Conservation (phyloP, 192 early-diverging fungal genomes). For the Powellomyces hirtus region DNA sequence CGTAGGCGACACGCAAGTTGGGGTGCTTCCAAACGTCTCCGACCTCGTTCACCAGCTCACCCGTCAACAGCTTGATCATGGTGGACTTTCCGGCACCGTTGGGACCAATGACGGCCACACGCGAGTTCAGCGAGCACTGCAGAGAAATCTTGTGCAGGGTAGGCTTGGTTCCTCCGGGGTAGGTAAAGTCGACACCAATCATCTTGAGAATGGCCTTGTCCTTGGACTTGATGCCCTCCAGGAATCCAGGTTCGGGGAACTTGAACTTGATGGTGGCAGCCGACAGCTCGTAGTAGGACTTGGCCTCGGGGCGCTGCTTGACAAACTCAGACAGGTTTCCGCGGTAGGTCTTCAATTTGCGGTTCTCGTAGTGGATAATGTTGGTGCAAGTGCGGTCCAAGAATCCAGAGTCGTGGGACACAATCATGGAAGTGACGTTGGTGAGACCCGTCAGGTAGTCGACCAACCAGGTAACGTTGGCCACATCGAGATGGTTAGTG, state of each 20-base stretch:
- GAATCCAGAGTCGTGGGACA: constrained; percentile 86
- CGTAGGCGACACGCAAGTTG: constrained; percentile 81
- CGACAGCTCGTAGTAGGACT: constrained; percentile 72
- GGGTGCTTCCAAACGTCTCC: constrained; percentile 79
- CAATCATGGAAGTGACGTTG: constrained; percentile 79
- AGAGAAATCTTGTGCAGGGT: constrained; percentile 63
- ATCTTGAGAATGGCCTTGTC: constrained; percentile 79
- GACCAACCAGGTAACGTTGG: constrained; percentile 60
- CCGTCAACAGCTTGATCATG: constrained; percentile 77
- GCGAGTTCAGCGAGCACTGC: constrained; percentile 70
- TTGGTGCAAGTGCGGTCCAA: constrained; percentile 75
- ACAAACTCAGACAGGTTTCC: constrained; percentile 81
- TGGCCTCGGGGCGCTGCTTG: constrained; percentile 71
- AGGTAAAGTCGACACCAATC: constrained; percentile 70
- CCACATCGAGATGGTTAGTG: constrained; percentile 81
- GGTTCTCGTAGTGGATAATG: constrained; percentile 84
- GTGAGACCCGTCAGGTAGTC: constrained; percentile 70
- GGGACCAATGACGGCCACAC: constrained; percentile 77
- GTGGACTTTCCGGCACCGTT: constrained; percentile 88
- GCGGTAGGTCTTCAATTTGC: constrained; percentile 74
- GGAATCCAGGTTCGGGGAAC: constrained; percentile 75
- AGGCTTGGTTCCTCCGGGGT: constrained; percentile 63
- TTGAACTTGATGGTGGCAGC: constrained; percentile 62
- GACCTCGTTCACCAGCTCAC: constrained; percentile 65
- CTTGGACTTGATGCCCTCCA: constrained; percentile 77